Evolutionary conservation across 2,329 filamentous ascomycete genomes (phyloP).

Genomic region (Fusarium luffae): DNA sequence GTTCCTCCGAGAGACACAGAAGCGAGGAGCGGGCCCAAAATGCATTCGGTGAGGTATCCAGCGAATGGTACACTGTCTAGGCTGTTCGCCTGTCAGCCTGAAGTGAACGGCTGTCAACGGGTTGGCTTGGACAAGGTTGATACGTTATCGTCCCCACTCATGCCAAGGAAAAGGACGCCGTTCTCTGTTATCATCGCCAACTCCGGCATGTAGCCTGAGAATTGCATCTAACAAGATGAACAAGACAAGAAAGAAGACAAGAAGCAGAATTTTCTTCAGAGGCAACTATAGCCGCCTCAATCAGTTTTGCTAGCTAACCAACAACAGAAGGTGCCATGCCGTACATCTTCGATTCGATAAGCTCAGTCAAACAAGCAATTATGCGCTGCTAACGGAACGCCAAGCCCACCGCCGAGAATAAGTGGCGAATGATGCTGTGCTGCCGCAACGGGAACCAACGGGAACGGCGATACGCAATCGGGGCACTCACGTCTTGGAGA

Average conservation of each 20-base stretch:
- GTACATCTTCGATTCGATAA: constrained; percentile 17
- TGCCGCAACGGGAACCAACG: constrained; percentile 30
- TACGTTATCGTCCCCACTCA: constrained; percentile 11
- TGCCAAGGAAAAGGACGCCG: not conserved
- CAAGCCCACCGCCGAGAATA: constrained; percentile 25
- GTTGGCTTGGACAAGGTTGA: constrained; percentile 16
- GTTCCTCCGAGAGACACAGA: constrained; percentile 23
- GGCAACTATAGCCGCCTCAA: constrained; percentile 19
- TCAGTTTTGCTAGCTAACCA: constrained; percentile 15
- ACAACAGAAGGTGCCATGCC: constrained; percentile 14
- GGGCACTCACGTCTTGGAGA: constrained; percentile 1
- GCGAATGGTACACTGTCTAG: constrained; percentile 10
- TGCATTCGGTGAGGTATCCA: not conserved
- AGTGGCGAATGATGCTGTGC: constrained; percentile 30
- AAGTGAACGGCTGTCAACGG: constrained; percentile 14
- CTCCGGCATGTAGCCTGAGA: constrained; percentile 15
- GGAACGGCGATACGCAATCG: constrained; percentile 14
- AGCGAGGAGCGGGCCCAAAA: constrained; percentile 8
- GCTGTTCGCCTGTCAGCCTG: not conserved
- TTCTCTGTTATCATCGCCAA: constrained; percentile 14
- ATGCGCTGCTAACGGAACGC: constrained; percentile 22
- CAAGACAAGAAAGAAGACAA: not conserved
- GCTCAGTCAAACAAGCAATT: constrained; percentile 19
- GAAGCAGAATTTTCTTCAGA: not conserved
- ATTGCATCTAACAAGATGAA: not conserved